Conservation (phyloP, 495 filamentous ascomycete species). For the Tuber microsphaerosporum region DNA sequence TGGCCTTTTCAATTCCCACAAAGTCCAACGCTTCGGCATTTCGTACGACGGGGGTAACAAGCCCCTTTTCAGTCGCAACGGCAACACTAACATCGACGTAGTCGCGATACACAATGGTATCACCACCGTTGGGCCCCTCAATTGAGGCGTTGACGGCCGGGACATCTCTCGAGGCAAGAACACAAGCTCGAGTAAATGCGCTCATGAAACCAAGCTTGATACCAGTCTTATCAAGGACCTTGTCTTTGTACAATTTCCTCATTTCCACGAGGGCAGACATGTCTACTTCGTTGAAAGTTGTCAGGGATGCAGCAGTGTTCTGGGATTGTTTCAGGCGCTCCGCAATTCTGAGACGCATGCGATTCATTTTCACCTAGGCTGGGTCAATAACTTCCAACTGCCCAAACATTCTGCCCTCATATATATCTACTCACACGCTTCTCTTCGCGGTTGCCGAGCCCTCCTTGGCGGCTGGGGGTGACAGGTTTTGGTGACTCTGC, state of each 20-base stretch:
- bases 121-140: constrained; percentile 86
- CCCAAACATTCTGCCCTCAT: neutral
- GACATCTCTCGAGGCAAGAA: constrained; percentile 88
- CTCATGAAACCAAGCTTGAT: constrained; percentile 99
- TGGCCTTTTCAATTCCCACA: constrained; percentile 80
- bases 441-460: constrained; percentile 75
- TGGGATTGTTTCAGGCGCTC: constrained; percentile 98
- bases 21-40: constrained; percentile 84
- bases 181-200: constrained; percentile 84
- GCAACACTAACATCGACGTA: constrained; percentile 98
- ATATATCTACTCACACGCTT: constrained; percentile 57
- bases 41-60: constrained; percentile 92
- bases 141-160: constrained; percentile 97
- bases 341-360: constrained; percentile 93
- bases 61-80: constrained; percentile 93
- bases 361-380: constrained; percentile 93
- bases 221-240: constrained; percentile 87
- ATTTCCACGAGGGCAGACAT: constrained; percentile 98
- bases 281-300: constrained; percentile 98
- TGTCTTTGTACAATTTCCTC: constrained; percentile 93
- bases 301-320: constrained; percentile 94
- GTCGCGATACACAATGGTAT: constrained; percentile 95
- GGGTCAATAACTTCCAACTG: constrained; percentile 11
- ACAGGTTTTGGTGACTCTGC: constrained; percentile 43
- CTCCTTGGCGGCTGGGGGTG: constrained; percentile 24